Evolutionary conservation across 2,329 filamentous ascomycete genomes (phyloP), one percentile per base, ranked within the genome.

Genomic region (Colletotrichum sp.): DNA sequence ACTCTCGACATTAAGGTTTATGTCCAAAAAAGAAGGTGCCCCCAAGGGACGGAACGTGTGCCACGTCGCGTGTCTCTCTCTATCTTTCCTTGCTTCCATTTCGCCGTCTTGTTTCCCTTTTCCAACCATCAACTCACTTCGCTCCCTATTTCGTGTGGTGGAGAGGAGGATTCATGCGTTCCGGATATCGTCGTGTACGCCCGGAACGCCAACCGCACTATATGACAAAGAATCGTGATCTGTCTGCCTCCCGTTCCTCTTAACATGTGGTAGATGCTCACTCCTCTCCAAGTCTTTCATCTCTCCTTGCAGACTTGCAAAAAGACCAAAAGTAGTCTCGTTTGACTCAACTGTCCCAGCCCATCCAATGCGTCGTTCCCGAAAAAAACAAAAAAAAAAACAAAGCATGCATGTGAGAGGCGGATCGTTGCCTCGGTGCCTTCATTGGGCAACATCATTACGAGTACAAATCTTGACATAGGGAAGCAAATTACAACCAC

Each of bases 141-240:
- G 47, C 62, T n/a, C 67, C n/a, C 33, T 4, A 15, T 61, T 5
- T 43, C 47, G 21, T 57, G 5, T 57, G 27, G 29, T 3, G 24
- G 33, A n/a, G 13, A 18, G 15, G 36, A 16, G 16, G 21, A 51
- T 15, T n/a, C 12, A 66, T 66, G 62, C 43, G n/a, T 61, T 47
- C 68, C 57, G 63, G 62, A 36, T 67, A 58, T 67, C 29, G 55
- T 73, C 68, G 69, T 74, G 68, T 74, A 72, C 70, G 70, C 70
- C 47, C 65, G 69, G 64, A 73, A 73, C 65, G 65, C 72, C 72
- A 15, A 24, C 13, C 13, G 27, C 69, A 33, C 18, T 51, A 43
- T 38, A 18, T 64, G 24, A 58, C 47, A 73, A 73, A 27, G 29
- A 69, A 21, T 34, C 57, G 51, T 31, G 33, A 33, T n/a, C 47